Percentiles rank a stretch among this genome's conserved stretches.
Evolutionary conservation across 2,329 filamentous ascomycete genomes (phyloP).

Genomic region (Aspergillus fischeri): DNA sequence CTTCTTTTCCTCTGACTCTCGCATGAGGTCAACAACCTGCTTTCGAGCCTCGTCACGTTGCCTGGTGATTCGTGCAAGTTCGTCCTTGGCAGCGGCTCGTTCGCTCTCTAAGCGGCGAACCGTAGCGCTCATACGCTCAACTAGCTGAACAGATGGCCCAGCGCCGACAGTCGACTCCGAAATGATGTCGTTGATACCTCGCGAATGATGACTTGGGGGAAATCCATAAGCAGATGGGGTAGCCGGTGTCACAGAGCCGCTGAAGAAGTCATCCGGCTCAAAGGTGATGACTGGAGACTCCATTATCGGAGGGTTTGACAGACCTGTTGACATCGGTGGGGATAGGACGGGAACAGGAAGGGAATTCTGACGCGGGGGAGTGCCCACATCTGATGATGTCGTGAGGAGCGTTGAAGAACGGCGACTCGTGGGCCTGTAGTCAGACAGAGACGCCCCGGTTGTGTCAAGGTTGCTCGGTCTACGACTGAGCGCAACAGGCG

Average conservation of each 20-base stretch:
- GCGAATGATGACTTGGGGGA: conserved; percentile 37
- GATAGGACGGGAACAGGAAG: conserved; percentile 31
- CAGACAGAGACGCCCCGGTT: conserved; percentile 33
- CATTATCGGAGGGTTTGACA: conserved; percentile 19
- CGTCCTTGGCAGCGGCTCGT: conserved; percentile 83
- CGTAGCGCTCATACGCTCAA: conserved; percentile 91
- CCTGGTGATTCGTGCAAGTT: conserved; percentile 70
- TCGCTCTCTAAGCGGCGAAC: conserved; percentile 89
- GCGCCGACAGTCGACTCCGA: conserved; percentile 86
- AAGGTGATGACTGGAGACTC: conserved; percentile 40
- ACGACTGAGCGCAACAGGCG: conserved; percentile 39
- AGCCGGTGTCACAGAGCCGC: conserved; percentile 27
- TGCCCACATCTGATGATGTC: conserved; percentile 34
- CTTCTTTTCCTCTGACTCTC: conserved; percentile 71
- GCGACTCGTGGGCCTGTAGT: conserved; percentile 38
- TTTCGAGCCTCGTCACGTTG: conserved; percentile 89
- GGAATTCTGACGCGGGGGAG: conserved; percentile 46
- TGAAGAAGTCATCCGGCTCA: conserved; percentile 46
- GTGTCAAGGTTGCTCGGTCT: conserved; percentile 34
- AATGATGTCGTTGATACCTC: conserved; percentile 75
- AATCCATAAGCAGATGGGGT: conserved; percentile 38
- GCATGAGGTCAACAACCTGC: conserved; percentile 87
- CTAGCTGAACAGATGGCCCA: conserved; percentile 88
- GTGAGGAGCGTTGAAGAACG: conserved; percentile 38
- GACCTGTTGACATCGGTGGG: conserved; percentile 23